Conservation (phyloP, 257 asterid genomes). For the Plectranthus barbatus region DNA sequence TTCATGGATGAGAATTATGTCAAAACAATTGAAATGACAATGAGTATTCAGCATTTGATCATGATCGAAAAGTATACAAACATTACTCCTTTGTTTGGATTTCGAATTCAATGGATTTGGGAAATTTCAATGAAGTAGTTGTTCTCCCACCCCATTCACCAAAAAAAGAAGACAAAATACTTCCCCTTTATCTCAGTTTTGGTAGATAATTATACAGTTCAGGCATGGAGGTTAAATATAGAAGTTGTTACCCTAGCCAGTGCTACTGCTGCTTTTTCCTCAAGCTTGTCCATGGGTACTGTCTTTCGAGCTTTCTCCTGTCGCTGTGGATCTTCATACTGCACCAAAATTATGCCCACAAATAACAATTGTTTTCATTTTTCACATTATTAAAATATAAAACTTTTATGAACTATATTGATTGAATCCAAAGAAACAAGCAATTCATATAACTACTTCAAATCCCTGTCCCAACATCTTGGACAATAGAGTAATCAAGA, state of each 20-base stretch:
- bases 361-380: background rate
- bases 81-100: too few species aligned
- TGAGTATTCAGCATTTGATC: too few species aligned
- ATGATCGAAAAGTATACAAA: too few species aligned
- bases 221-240: slow-evolving; percentile 11
- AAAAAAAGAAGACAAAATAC: too few species aligned
- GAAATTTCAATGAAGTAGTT: too few species aligned
- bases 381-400: background rate
- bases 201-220: background rate
- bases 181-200: background rate
- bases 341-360: slow-evolving; percentile 19
- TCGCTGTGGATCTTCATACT: slow-evolving; percentile 77
- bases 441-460: background rate
- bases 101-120: too few species aligned
- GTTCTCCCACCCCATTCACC: too few species aligned
- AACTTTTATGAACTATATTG: slow-evolving; percentile 1
- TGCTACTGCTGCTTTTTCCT: slow-evolving; percentile 81
- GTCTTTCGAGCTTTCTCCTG: slow-evolving; percentile 79
- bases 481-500: background rate
- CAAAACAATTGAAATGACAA: too few species aligned
- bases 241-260: slow-evolving; percentile 72
- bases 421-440: background rate
- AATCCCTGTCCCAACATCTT: background rate
- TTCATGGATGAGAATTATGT: too few species aligned
- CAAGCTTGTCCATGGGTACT: slow-evolving; percentile 76